Evolutionary conservation across 352 stramenopile genomes (phyloP), one percentile per base, ranked within the genome.

Genomic region (Phytophthora constricta): DNA sequence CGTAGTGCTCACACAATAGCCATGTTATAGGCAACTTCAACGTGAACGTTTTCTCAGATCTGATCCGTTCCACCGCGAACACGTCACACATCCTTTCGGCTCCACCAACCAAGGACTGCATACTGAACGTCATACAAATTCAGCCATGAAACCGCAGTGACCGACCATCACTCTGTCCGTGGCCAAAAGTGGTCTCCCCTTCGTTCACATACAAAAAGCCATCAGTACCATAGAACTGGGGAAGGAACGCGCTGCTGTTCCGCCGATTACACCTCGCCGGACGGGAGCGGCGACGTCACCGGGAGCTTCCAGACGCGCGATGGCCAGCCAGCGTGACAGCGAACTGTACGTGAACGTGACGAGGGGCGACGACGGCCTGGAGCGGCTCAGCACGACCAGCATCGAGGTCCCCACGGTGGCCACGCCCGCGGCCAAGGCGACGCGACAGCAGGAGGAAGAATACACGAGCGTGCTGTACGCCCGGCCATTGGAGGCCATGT

Each of bases 301-400:
- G n/a, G n/a, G n/a, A 42, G 10, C 37, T 20, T 45, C 16, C 11
- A 9, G 5, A 9, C 4, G 14, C 4, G 16, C 41, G 41, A 79
- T 76, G 71, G 58, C 58, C 13, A 73, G 42, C 22, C 45, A 58
- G 11, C 61, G 61, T 47, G 69, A 77, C 45, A 69, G 65, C 57
- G 73, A 81, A 25, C 48, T 79, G 33, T 82, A 79, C 48, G 73
- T 79, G 33, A 76, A 72, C 19, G 74, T 82, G 63, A 62, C 66
- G 25, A 46, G 47, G 25, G 57, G 74, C 16, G 64, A 50, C 53
- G 57, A 73, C 27, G 51, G 53, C 17, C 62, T 65, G 19, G 56
- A 69, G 53, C 52, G 65, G 42, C 57, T 66, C 22, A 58, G 46
- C 26, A 69, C 43, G n/a, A 33, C 52, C 5, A 63, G 51, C 34